Conservation (phyloP, 352 stramenopile genomes). For the Phytophthora pistaciae region DNA sequence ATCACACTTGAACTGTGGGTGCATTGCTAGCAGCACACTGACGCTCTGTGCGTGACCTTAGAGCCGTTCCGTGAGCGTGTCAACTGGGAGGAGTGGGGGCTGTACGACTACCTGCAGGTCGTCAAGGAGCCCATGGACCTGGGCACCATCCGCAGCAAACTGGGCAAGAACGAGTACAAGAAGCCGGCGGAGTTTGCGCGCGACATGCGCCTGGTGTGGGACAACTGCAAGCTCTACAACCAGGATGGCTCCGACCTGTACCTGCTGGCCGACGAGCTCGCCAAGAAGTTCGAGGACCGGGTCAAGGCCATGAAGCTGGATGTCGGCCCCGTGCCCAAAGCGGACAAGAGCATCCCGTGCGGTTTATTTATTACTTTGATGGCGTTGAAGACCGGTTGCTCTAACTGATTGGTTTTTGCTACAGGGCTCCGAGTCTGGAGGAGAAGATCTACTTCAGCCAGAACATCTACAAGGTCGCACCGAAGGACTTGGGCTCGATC, state of each 20-base stretch:
- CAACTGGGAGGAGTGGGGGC: constrained; percentile 91
- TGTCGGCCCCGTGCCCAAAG: constrained; percentile 64
- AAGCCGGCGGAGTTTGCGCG: constrained; percentile 84
- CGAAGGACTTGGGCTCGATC: constrained; percentile 77
- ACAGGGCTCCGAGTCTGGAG: constrained; percentile 77
- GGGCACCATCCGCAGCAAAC: constrained; percentile 84
- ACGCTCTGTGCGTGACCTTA: constrained; percentile 25
- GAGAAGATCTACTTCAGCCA: constrained; percentile 90
- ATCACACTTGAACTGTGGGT: not conserved
- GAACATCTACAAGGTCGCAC: constrained; percentile 90
- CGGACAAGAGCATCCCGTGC: constrained; percentile 79
- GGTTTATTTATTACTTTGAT: constrained; percentile 6
- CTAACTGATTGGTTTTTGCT: constrained; percentile 22
- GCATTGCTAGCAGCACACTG: not conserved
- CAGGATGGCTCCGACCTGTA: constrained; percentile 91
- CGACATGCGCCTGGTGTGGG: constrained; percentile 88
- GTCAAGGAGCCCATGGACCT: constrained; percentile 95
- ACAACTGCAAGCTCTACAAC: constrained; percentile 91
- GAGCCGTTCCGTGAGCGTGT: constrained; percentile 88
- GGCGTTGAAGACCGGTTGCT: not conserved
- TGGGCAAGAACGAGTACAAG: constrained; percentile 88
- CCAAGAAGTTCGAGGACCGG: constrained; percentile 91
- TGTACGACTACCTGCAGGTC: constrained; percentile 93
- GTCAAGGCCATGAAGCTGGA: constrained; percentile 87
- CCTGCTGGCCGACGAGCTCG: constrained; percentile 81